phyloP scores from a whole-genome alignment of 805 yeast species.

The Barnettozyma populi region DNA sequence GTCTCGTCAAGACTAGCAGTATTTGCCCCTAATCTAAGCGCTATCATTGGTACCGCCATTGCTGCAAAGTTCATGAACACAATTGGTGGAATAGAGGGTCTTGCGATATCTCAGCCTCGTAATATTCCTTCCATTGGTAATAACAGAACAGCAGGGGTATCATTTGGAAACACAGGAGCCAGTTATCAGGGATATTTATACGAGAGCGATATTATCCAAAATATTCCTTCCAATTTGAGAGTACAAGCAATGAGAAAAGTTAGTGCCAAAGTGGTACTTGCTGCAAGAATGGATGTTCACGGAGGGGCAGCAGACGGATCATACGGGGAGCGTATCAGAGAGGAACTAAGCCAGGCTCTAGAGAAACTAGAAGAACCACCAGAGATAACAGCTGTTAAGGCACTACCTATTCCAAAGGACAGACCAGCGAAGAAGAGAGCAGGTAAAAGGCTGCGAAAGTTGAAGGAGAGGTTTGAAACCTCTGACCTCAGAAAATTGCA shows the following conservation, averaged over 20 bases:
- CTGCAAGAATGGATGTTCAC: conserved; percentile 75
- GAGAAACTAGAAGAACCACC: conserved; percentile 79
- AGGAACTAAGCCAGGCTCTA: conserved; percentile 57
- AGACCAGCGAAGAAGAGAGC: conserved; percentile 78
- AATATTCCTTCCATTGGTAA: conserved; percentile 77
- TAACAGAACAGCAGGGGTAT: conserved; percentile 34
- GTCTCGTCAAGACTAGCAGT: conserved; percentile 50
- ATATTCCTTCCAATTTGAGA: conserved; percentile 51
- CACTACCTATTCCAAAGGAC: conserved; percentile 68
- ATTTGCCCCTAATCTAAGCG: conserved; percentile 77
- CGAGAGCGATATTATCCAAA: conserved; percentile 52
- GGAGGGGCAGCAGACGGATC: conserved; percentile 38
- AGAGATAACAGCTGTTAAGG: conserved; percentile 49
- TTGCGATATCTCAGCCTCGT: conserved; percentile 74
- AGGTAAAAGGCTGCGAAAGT: conserved; percentile 73
- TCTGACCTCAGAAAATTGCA: conserved; percentile 80
- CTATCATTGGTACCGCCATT: conserved; percentile 63
- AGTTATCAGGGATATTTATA: conserved; percentile 69
- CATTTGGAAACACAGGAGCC: conserved; percentile 39
- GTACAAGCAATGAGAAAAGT: conserved; percentile 72
- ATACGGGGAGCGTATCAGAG: conserved; percentile 52
- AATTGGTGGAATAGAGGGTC: conserved; percentile 60
- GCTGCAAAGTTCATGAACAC: conserved; percentile 69
- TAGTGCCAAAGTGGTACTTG: conserved; percentile 73
- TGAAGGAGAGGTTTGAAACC: conserved; percentile 74